Evolutionary conservation across 495 filamentous ascomycete species (phyloP), one percentile per base, ranked within the genome.

Genomic region (Aspergillus sclerotiicarbonarius): DNA sequence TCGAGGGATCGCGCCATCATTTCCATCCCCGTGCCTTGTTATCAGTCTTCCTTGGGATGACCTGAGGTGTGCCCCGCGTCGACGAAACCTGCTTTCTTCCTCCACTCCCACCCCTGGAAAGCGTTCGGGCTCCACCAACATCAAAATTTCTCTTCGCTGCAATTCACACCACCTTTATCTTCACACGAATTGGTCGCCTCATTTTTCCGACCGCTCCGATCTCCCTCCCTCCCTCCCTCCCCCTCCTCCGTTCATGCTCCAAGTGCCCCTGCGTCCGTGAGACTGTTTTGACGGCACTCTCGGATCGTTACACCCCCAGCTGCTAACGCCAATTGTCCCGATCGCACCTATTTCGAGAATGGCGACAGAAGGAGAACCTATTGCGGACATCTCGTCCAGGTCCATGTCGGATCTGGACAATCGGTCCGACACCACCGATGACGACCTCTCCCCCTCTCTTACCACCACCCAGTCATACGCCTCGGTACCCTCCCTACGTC

Each of bases 401-500:
- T 49, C 57, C 49, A 48, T 53, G 35, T 33, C 47, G 18, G 61
- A 61, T 41, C 29, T 54, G 8, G 66, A 69, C 58, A 60, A 49
- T 56, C 67, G 66, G 43, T 58, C 56, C 60, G 56, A 62, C 32
- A 62, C 56, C n/a, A 41, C 64, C 20, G 68, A 73, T 21, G 65
- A 66, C 31, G 69, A 73, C 41, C 59, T 62, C 57, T 68, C 60
- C n/a, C 53, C 58, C 16, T 51, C 69, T 21, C 13, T 58, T 19
- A 51, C 54, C 46, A 51, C 46, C 12, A 55, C 21, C 9, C 54
- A 37, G 29, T 44, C 30, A 16, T 52, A 50, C 54, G 47, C 60
- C 20, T 69, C 71, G 4, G 62, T 63, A 2, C 71, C 74, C 7
- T 58, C 64, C 29, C 60, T 73, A 20, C 68, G 66, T 9, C 62